Percentiles rank a stretch among this genome's conserved stretches.
These are phyloP conservation scores for Myotisia sp. DNA, from an alignment of 2,329 filamentous ascomycete genomes.

Conservation along the genomic window DNA sequence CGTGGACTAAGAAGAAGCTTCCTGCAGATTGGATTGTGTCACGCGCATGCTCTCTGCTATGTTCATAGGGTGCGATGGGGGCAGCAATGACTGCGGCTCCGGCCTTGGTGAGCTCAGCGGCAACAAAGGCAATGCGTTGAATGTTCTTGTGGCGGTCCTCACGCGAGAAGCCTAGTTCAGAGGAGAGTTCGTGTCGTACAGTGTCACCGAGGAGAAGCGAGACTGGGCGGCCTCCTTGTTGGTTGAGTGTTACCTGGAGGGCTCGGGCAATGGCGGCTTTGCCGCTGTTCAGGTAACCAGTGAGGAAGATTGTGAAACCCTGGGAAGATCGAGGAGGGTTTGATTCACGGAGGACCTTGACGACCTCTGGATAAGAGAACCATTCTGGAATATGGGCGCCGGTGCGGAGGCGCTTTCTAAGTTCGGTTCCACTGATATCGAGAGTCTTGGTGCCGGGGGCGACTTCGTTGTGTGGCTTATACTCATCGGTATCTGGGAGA, in stretches of 20 bases:
- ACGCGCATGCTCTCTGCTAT: constrained; percentile 59
- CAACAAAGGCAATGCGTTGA: constrained; percentile 88
- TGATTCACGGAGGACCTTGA: constrained; percentile 88
- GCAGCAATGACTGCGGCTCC: constrained; percentile 92
- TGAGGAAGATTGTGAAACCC: constrained; percentile 97
- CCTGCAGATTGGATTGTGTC: constrained; percentile 73
- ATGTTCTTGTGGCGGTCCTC: constrained; percentile 93
- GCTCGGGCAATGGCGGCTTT: constrained; percentile 95
- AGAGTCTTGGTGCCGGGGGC: constrained; percentile 67
- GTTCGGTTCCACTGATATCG: constrained; percentile 78
- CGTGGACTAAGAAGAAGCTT: constrained; percentile 88
- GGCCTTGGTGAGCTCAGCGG: constrained; percentile 81
- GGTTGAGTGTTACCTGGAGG: constrained; percentile 91
- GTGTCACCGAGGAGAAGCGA: constrained; percentile 92
- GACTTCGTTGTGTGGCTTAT: constrained; percentile 84
- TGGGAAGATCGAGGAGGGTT: constrained; percentile 83
- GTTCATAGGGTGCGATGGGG: constrained; percentile 86
- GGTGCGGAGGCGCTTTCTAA: constrained; percentile 77
- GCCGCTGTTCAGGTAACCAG: constrained; percentile 89
- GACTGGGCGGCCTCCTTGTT: constrained; percentile 89
- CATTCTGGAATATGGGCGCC: constrained; percentile 94
- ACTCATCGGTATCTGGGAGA: constrained; percentile 92
- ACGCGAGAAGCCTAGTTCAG: constrained; percentile 86
- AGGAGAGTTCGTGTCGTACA: constrained; percentile 80
- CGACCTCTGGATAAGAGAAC: constrained; percentile 99